Base-by-base conservation (phyloP, 768 basidiomycete genomes). In the Trametes meyenii region DNA sequence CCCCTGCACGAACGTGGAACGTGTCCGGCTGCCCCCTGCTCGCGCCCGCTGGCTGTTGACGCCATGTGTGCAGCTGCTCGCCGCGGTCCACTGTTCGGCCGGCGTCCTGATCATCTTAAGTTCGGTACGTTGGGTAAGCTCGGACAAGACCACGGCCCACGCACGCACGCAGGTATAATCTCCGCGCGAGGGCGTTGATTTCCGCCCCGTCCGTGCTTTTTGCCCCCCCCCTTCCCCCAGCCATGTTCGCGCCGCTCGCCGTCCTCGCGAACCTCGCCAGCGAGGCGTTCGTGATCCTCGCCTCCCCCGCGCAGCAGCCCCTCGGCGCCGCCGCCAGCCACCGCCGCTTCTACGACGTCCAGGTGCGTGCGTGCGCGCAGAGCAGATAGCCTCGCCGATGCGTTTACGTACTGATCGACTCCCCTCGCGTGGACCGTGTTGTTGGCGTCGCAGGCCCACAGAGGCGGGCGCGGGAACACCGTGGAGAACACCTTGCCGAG, bases 381-480 rank as follows among this genome's bases (percentile, higher is more conserved):
- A n/a, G n/a, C 45, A 43, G 57, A 55, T 61, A 38, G 53, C 43
- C 54, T 60, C 46, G 23, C 33, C 46, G 42, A 36, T 29, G 13
- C 14, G 33, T 21, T 64, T 38, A 55, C 56, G 40, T 55, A 66
- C 45, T 66, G 19, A 61, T 61, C 26, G 29, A 33, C 29, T 3
- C 29, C 29, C 29, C 29, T 3, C 8, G 29, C 29, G 8, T 33
- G 62, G 44, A n/a, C 44, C 46, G 21, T 49, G 40, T 23, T 40
- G 39, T 39, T 11, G n/a, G 13, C 29, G 21, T 52, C n/a, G 35
- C 51, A 90, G 88, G 89, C 83, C 17, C 89, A 90, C 71, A 84
- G 90, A 52, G 91, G 91, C 35, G 85, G 88, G 62, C 81, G 91
- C 70, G 90, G 90, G 17, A 86, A 88, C 69, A 82, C 84, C 5